Base-by-base conservation (phyloP, 495 filamentous ascomycete genomes). In the Peziza echinospora region DNA sequence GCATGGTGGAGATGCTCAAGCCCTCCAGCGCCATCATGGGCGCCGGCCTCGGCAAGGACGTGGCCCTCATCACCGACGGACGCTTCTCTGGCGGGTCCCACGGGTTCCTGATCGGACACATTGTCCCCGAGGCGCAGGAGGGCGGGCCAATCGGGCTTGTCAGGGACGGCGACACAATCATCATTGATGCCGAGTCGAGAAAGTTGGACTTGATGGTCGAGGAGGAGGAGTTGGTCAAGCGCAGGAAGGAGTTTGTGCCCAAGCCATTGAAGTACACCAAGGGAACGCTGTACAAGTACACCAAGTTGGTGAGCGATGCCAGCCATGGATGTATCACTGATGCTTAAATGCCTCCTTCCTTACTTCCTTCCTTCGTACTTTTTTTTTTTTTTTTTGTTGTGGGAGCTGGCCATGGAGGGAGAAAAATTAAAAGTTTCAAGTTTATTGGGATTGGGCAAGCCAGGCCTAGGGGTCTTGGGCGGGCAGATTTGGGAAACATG, bases 1-100 rank as follows among this genome's bases (percentile, higher is more conserved):
- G 80, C 42, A 86, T 87, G 82, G 80, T 82, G 9, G 82, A 87
- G 64, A 85, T 85, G 82, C 63, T 87, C 56, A 87, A 87, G 62
- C 82, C 82, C 37, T 75, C 69, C 46, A 77, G 76, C 8, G 80
- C 80, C 21, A 84, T 87, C 63, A 87, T 87, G 82, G 82, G 82
- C 46, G 78, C 79, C 25, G 82, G 82, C 2, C 76, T 87, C 10
- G 82, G 82, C 24, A 66, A 85, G 51, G 82, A 87, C 54, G 78
- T 86, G 3, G 82, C 82, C 5, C 67, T 87, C 24, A 71, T 87
- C 47, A 87, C 80, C 1, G 80, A 84, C 56, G 80, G 80, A 11
- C 68, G 80, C 11, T 84, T 84, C 68, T 75, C 72, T 21, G 82
- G 82, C 41, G 82, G 82, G 44, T 74, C 69, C 51, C 80, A 84